These are phyloP conservation scores for Annona cherimola DNA, from an alignment of 164 flowering plant genomes.

Conservation along the genomic window DNA sequence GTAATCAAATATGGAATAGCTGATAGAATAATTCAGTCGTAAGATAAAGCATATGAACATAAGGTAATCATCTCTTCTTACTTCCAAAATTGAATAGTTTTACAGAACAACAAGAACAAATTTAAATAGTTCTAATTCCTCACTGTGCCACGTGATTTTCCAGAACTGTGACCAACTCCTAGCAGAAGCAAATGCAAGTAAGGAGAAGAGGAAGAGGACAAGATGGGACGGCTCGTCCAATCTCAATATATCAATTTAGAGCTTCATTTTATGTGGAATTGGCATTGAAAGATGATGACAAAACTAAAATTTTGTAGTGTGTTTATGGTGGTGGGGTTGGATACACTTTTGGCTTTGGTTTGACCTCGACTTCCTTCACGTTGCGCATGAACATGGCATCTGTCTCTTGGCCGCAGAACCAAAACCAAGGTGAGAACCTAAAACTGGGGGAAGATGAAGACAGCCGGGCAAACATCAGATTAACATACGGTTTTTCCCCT, in stretches of 20 bases:
- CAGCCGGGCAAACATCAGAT: conserved; percentile 3
- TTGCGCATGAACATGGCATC: conserved; percentile 86
- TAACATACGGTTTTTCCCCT: conserved; percentile 80
- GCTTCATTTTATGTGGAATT: background rate
- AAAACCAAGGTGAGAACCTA: background rate
- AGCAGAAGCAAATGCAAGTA: conserved; percentile 52
- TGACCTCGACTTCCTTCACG: conserved; percentile 88
- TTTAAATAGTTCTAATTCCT: no score
- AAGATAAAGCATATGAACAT: conserved; percentile 53
- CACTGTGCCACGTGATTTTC: background rate
- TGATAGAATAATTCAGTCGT: conserved; percentile 60
- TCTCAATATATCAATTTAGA: background rate
- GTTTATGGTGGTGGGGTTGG: conserved; percentile 43
- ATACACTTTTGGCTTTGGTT: conserved; percentile 85
- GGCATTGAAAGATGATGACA: background rate
- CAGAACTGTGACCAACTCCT: conserved; percentile 66
- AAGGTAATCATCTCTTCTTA: conserved; percentile 37
- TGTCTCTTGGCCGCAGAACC: conserved; percentile 76
- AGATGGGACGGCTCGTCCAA: no score
- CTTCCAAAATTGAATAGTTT: background rate
- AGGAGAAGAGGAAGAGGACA: conserved; percentile 39
- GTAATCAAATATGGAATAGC: conserved; percentile 88
- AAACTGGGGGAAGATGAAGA: background rate
- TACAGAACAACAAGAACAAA: no score
- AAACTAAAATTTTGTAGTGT: background rate